A percentile compares a stretch with the other conserved stretches of the same genome.
Conservation (phyloP, 2,329 filamentous ascomycete species). For the Thermomyces lanuginosus region DNA sequence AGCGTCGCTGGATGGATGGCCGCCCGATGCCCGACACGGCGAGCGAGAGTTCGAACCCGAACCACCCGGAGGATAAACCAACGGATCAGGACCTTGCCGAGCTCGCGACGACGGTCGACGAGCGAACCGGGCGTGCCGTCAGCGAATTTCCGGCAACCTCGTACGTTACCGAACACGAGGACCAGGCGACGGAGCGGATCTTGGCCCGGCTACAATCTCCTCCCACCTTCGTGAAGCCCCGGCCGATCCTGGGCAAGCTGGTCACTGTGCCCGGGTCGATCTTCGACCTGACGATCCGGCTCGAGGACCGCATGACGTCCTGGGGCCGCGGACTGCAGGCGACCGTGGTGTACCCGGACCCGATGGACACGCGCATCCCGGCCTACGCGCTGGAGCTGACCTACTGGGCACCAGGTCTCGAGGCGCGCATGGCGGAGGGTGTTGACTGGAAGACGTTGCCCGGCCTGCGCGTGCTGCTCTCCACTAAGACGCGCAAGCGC, state of each 20-base stretch:
- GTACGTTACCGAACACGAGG: conserved; percentile 4
- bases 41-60: conserved; percentile 18
- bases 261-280: conserved; percentile 51
- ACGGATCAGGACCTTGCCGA: conserved; percentile 14
- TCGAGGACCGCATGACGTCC: conserved; percentile 51
- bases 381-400: conserved; percentile 67
- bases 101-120: conserved; percentile 27
- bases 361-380: conserved; percentile 54
- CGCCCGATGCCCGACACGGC: conserved; percentile 23
- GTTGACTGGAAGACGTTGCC: conserved; percentile 39
- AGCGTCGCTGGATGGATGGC: conserved; percentile 24
- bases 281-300: conserved; percentile 43
- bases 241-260: conserved; percentile 44
- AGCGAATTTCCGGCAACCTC: conserved; percentile 10
- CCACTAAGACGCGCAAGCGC: conserved; percentile 60
- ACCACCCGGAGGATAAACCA: conserved; percentile 6
- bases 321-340: conserved; percentile 62
- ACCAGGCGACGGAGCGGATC: conserved; percentile 8
- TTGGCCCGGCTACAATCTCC: conserved; percentile 2
- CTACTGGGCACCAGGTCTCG: conserved; percentile 54
- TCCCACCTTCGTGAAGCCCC: conserved; percentile 18
- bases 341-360: conserved; percentile 48
- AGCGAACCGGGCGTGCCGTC: conserved; percentile 23
- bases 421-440: conserved; percentile 39
- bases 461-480: conserved; percentile 53